Base-by-base conservation (phyloP, 805 yeast genomes). In the Myxozyma melibiosi region DNA sequence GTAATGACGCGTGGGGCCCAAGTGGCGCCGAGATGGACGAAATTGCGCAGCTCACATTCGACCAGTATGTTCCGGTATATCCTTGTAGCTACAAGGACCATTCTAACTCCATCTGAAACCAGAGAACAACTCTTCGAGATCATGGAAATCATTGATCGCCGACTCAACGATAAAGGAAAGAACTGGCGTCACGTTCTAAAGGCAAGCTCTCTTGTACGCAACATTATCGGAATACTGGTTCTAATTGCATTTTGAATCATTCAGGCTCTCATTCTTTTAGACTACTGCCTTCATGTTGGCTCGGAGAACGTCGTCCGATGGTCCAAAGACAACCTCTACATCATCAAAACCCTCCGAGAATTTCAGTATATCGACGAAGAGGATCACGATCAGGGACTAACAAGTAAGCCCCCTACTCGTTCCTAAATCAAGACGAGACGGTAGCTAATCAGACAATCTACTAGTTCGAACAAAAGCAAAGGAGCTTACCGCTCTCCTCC, bases 161-260 rank as follows among this genome's bases (percentile, higher is more conserved):
- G 99, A 62, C 76, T 92, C 63, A 92, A 92, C 69, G 98, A 92
- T 70, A 91, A 91, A 76, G 98, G 98, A 60, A 91, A 90, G 71
- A 88, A 92, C 74, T 92, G 97, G 97, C 81, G 96, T 64, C 99
- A 92, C 71, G 91, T 92, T 48, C 91, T 95, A 62, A 94, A 92
- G 56, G 65, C 62, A 41, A 8, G 63, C 11, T 11, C 7, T n/a
- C 7, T 18, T 11, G 8, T 18, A 25, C 9, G 3, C 47, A 3
- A 28, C n/a, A 6, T 8, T 28, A 20, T 14, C 13, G 3, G 24
- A 18, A 25, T 25, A 28, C 27, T 28, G 31, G 9, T 24, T 18
- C 33, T 1, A 13, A 38, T 13, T 14, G 20, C 8, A 28, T 16
- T 14, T 20, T 28, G 31, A 20, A 18, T 27, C 5, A 20, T 18